These are phyloP conservation scores for Russula compacta DNA, from an alignment of 768 basidiomycete genomes.

Conservation along the genomic window DNA sequence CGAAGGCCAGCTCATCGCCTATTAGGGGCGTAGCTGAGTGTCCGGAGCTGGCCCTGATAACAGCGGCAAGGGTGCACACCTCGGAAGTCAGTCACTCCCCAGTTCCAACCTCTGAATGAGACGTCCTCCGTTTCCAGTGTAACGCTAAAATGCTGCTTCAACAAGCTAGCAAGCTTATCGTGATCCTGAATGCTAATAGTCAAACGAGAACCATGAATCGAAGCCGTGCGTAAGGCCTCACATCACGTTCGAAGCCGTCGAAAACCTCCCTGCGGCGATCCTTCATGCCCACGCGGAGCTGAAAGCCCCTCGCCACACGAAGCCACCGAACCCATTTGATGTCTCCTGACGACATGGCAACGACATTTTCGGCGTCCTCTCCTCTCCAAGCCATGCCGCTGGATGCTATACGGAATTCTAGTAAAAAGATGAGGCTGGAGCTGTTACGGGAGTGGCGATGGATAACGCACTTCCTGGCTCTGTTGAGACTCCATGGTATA, in stretches of 20 bases:
- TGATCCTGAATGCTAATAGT: conserved; percentile 53
- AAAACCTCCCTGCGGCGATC: conserved; percentile 76
- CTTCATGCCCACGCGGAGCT: conserved; percentile 76
- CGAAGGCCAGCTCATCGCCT: conserved; percentile 90
- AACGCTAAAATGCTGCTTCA: conserved; percentile 84
- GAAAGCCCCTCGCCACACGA: conserved; percentile 86
- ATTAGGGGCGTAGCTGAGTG: background rate
- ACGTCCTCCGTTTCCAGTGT: conserved; percentile 80
- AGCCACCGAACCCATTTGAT: conserved; percentile 90
- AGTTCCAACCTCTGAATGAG: conserved; percentile 95
- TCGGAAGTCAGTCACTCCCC: conserved; percentile 93
- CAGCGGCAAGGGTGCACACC: conserved; percentile 37
- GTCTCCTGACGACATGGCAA: conserved; percentile 55
- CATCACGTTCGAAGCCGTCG: conserved; percentile 89
- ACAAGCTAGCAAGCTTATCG: conserved; percentile 66
- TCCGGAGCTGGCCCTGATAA: background rate
- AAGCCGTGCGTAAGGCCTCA: conserved; percentile 29
- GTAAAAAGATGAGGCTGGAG: background rate
- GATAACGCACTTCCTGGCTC: conserved; percentile 72
- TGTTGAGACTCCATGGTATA: conserved; percentile 64
- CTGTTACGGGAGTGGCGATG: background rate
- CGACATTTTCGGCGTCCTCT: conserved; percentile 52
- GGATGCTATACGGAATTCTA: conserved; percentile 80
- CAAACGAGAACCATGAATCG: background rate
- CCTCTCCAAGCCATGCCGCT: conserved; percentile 96